phyloP scores from a whole-genome alignment of 2,329 filamentous ascomycete genomes.

The Cladosporium sphaerospermum region DNA sequence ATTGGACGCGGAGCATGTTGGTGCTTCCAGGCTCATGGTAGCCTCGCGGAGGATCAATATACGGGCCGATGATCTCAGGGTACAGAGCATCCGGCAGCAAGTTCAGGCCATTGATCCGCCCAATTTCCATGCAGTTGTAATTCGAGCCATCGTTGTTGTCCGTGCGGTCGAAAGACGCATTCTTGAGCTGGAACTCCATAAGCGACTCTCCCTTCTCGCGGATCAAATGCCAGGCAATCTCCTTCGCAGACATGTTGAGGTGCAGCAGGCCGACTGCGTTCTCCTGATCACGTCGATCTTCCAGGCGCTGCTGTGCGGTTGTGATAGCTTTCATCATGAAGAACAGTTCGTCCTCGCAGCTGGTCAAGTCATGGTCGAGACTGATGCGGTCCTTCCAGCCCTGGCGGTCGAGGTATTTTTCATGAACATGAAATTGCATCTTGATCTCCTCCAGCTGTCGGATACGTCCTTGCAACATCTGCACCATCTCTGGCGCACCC shows the following conservation, averaged over 20 bases:
- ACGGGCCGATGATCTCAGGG: conserved; percentile 91
- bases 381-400: conserved; percentile 86
- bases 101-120: conserved; percentile 82
- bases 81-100: conserved; percentile 86
- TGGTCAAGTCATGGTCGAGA: conserved; percentile 82
- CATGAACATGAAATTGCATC: conserved; percentile 87
- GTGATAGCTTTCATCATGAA: conserved; percentile 99
- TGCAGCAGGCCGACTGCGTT: conserved; percentile 69
- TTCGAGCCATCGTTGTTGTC: conserved; percentile 98
- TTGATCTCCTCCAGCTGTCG: conserved; percentile 95
- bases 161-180: conserved; percentile 88
- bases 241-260: conserved; percentile 89
- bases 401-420: conserved; percentile 75
- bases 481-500: conserved; percentile 88
- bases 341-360: conserved; percentile 94
- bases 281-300: conserved; percentile 61
- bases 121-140: conserved; percentile 83
- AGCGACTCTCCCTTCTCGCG: conserved; percentile 73
- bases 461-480: conserved; percentile 84
- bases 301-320: conserved; percentile 80
- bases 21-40: conserved; percentile 56
- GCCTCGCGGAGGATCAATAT: conserved; percentile 58
- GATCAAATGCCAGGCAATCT: conserved; percentile 96
- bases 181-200: conserved; percentile 85
- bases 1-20: conserved; percentile 90